Evolutionary conservation across 768 basidiomycete species (phyloP).

Genomic region (Strobilomyces dryophilus): DNA sequence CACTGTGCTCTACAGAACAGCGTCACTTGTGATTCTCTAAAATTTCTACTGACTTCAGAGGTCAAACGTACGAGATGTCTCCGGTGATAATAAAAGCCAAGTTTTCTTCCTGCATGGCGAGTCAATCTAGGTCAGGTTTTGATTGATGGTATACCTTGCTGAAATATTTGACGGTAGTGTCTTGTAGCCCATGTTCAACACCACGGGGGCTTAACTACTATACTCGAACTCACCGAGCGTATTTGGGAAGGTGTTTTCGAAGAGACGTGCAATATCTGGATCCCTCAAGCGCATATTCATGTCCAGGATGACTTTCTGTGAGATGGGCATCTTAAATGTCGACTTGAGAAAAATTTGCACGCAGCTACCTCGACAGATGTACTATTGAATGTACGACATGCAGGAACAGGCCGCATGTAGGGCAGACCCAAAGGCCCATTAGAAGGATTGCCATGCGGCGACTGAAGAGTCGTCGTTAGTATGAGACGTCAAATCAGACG

Average conservation of each 20-base stretch:
- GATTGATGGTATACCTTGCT: constrained; percentile 39
- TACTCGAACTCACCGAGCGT: constrained; percentile 53
- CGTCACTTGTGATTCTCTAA: neutral
- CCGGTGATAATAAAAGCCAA: constrained; percentile 80
- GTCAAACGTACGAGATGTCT: constrained; percentile 62
- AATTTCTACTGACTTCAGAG: neutral
- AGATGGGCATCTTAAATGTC: neutral
- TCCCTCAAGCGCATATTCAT: constrained; percentile 71
- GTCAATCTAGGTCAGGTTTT: constrained; percentile 2
- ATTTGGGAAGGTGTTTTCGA: constrained; percentile 81
- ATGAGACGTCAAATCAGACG: neutral
- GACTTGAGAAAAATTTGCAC: neutral
- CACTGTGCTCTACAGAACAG: constrained; percentile 60
- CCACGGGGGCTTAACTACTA: neutral
- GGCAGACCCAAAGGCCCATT: constrained; percentile 60
- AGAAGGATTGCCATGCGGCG: constrained; percentile 57
- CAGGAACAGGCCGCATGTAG: constrained; percentile 66
- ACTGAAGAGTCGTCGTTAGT: constrained; percentile 30
- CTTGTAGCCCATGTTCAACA: constrained; percentile 31
- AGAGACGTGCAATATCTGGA: constrained; percentile 71
- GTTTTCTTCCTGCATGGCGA: constrained; percentile 49
- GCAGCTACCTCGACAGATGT: constrained; percentile 63
- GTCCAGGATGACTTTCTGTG: constrained; percentile 66
- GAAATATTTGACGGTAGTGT: constrained; percentile 79
- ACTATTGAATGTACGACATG: constrained; percentile 74